phyloP scores from a whole-genome alignment of 2,329 filamentous ascomycete genomes.

The Lomentospora prolificans region DNA sequence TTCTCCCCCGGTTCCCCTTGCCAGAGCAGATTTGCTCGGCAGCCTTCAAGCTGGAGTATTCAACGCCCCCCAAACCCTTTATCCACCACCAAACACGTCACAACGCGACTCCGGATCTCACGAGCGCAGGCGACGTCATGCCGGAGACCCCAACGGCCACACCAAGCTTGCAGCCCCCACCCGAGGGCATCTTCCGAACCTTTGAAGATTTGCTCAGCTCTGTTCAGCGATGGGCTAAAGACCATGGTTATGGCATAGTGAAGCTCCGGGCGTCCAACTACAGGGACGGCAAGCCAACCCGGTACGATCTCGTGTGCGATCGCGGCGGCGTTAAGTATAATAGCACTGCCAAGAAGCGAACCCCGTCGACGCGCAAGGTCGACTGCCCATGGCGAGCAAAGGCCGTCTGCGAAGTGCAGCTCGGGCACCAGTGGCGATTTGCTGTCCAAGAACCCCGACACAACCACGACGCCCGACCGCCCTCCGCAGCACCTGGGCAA shows the following conservation, averaged over 20 bases:
- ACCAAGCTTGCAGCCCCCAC: constrained; percentile 37
- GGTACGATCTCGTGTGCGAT: constrained; percentile 54
- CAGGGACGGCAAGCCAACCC: constrained; percentile 51
- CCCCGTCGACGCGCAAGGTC: constrained; percentile 53
- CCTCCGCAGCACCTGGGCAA: constrained; percentile 42
- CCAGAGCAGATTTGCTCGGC: constrained; percentile 9
- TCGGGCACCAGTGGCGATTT: constrained; percentile 56
- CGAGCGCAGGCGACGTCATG: constrained; percentile 20
- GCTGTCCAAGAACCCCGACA: constrained; percentile 49
- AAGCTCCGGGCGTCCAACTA: constrained; percentile 55
- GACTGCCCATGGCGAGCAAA: constrained; percentile 55
- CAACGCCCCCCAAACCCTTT: constrained; percentile 7
- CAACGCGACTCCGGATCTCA: constrained; percentile 10
- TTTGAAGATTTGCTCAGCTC: constrained; percentile 50
- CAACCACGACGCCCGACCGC: constrained; percentile 50
- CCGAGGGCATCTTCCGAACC: constrained; percentile 49
- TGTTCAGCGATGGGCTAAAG: constrained; percentile 50
- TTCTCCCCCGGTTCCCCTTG: background rate
- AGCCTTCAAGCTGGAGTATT: constrained; percentile 5
- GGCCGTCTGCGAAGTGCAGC: constrained; percentile 52
- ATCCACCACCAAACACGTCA: constrained; percentile 8
- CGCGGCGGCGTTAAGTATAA: constrained; percentile 55
- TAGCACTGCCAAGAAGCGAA: constrained; percentile 55
- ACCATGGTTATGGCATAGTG: constrained; percentile 53
- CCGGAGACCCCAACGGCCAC: constrained; percentile 36